phyloP scores from a whole-genome alignment of 257 asterid species.

The Solanum chmielewskii region DNA sequence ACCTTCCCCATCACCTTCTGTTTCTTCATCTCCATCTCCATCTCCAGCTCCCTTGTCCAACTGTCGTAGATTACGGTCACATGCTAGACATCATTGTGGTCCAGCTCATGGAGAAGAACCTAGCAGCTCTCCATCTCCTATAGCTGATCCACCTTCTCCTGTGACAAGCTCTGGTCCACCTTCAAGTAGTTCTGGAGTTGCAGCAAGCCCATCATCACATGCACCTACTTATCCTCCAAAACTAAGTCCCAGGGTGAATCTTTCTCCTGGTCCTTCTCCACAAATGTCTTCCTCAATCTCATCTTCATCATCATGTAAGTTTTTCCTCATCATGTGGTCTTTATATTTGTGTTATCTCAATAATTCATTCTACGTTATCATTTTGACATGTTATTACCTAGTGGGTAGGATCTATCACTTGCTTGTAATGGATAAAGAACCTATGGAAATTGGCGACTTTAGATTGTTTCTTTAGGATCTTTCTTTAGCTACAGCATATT shows the following conservation, averaged over 20 bases:
- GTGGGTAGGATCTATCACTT: background rate
- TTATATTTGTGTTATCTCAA: background rate
- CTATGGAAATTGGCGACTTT: background rate
- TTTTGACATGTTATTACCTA: background rate
- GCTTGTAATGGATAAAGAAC: background rate
- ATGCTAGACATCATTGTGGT: conserved; percentile 10
- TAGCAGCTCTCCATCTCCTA: conserved; percentile 8
- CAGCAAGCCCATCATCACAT: conserved; percentile 34
- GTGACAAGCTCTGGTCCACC: conserved; percentile 9
- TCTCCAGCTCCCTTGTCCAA: conserved; percentile 15
- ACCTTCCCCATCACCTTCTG: conserved; percentile 21
- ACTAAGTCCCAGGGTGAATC: conserved; percentile 8
- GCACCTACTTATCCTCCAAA: conserved; percentile 17
- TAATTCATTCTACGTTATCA: background rate
- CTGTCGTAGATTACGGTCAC: conserved; percentile 22
- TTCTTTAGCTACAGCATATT: background rate
- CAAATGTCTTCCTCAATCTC: conserved; percentile 26
- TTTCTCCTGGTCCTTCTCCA: conserved; percentile 21
- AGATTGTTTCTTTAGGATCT: background rate
- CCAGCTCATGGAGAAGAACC: conserved; percentile 9
- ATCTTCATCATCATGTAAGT: conserved; percentile 45
- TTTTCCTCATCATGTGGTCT: background rate
- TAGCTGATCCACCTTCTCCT: conserved; percentile 20
- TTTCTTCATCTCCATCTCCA: conserved; percentile 2
- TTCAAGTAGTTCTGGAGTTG: conserved; percentile 14